Base-by-base conservation (phyloP, 2,329 filamentous ascomycete genomes). In the Apiospora saccharicola region DNA sequence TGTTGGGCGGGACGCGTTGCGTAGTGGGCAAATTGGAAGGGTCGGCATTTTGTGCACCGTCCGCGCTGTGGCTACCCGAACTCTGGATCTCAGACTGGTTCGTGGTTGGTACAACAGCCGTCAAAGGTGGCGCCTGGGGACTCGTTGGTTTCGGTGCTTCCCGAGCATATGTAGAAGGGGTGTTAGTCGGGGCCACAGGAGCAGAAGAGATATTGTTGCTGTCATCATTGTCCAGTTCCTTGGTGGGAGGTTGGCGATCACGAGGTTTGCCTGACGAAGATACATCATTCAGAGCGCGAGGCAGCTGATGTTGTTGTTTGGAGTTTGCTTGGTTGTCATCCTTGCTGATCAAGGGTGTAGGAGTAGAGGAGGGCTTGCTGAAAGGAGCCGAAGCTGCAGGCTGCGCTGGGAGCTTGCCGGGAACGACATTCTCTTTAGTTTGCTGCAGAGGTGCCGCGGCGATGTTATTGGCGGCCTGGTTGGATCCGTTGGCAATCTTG, bases 11-110 rank as follows among this genome's bases (percentile, higher is more conserved):
- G 34, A 41, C 37, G 49, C 14, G 68, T 69, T 13, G 69, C 64
- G 49, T 67, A 51, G 71, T 69, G 46, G 72, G 53, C 71, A 71
- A 75, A 69, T 64, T 51, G 68, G 71, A 68, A 72, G 75, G 61
- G 67, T 71, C 57, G 47, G 74, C 68, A 71, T 70, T 61, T 69
- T 71, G 74, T 73, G 74, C 70, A 72, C 74, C 73, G 69, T 70
- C 64, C 57, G 75, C 71, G 74, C 75, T 79, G 79, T 78, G 73
- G 78, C 75, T 78, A 81, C 77, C 79, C 79, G 80, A 71, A 70
- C 75, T 75, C 74, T 78, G 77, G 73, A 72, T 69, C 73, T 77
- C 75, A 68, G 71, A 70, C 68, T 74, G 72, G 57, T 76, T 73
- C 69, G 76, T 75, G 26, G 53, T 68, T 70, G 71, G 70, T 67